Evolutionary conservation across 2,329 filamentous ascomycete genomes (phyloP).

Genomic region (Nemania sp.): DNA sequence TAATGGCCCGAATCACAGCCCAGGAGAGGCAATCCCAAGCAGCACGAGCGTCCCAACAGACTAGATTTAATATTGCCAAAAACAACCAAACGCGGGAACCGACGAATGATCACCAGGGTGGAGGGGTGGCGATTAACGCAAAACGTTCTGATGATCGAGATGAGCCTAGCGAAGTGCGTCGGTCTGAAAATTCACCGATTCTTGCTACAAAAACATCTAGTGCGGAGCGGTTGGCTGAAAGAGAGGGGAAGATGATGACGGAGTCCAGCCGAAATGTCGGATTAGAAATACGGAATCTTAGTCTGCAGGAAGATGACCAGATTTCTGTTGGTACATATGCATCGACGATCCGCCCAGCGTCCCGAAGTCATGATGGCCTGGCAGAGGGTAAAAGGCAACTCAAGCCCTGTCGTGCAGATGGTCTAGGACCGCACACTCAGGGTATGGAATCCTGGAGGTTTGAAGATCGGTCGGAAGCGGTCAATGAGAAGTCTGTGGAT

Average conservation of each 20-base stretch:
- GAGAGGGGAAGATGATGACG: neutral
- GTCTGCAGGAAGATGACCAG: constrained; percentile 31
- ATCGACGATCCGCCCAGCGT: constrained; percentile 35
- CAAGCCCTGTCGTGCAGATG: neutral
- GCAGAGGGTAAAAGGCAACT: constrained; percentile 25
- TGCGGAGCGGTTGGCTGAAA: constrained; percentile 1
- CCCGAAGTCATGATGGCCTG: constrained; percentile 26
- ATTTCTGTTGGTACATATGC: constrained; percentile 33
- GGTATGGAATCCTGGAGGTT: constrained; percentile 15
- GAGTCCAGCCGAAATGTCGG: constrained; percentile 8
- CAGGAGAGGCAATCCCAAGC: constrained; percentile 32
- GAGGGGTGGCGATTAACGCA: constrained; percentile 15
- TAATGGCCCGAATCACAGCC: constrained; percentile 28
- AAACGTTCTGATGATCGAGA: constrained; percentile 13
- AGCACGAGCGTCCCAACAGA: constrained; percentile 23
- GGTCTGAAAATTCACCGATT: constrained; percentile 1
- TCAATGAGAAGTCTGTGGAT: constrained; percentile 15
- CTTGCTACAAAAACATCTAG: neutral
- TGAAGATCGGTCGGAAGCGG: constrained; percentile 4
- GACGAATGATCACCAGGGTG: constrained; percentile 4
- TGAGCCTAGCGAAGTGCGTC: constrained; percentile 22
- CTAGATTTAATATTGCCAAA: constrained; percentile 11
- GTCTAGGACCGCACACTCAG: neutral
- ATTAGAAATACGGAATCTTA: constrained; percentile 9
- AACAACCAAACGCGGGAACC: neutral